phyloP scores from a whole-genome alignment of 2,329 filamentous ascomycete species.

The Elsinoe batatas region DNA sequence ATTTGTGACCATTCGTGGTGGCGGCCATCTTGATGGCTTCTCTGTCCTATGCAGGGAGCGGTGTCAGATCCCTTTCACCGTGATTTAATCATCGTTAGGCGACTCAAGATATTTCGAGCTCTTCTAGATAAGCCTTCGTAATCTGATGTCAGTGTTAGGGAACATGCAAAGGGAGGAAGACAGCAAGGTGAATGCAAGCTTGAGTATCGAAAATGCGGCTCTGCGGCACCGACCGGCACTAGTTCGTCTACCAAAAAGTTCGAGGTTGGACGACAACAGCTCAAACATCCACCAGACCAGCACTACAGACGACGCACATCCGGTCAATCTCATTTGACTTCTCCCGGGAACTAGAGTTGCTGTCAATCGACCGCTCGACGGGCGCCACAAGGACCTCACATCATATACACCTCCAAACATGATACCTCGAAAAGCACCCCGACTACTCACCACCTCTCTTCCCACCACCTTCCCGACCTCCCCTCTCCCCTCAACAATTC shows the following conservation, averaged over 20 bases:
- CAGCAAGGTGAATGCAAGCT: neutral
- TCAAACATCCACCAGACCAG: neutral
- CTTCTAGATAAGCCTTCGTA: too few species aligned
- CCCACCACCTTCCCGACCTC: conserved; percentile 4
- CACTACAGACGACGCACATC: neutral
- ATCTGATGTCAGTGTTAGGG: too few species aligned
- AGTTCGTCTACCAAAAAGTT: conserved; percentile 12
- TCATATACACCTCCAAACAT: neutral
- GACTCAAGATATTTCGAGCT: neutral
- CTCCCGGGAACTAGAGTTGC: too few species aligned
- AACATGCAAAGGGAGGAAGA: too few species aligned
- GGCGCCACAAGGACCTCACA: neutral
- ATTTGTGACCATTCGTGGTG: conserved; percentile 8
- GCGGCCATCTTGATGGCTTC: neutral
- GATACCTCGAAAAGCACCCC: conserved; percentile 12
- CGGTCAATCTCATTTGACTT: neutral
- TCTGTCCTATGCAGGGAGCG: neutral
- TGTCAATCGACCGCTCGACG: too few species aligned
- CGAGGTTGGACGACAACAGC: neutral
- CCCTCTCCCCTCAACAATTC: conserved; percentile 15
- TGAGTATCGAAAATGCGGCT: conserved; percentile 5
- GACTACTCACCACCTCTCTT: conserved; percentile 15
- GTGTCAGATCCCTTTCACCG: neutral
- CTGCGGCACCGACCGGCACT: conserved; percentile 7
- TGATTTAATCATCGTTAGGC: neutral